Evolutionary conservation across 768 basidiomycete genomes (phyloP), one percentile per base, ranked within the genome.

Genomic region (Trametes cinnabarina): DNA sequence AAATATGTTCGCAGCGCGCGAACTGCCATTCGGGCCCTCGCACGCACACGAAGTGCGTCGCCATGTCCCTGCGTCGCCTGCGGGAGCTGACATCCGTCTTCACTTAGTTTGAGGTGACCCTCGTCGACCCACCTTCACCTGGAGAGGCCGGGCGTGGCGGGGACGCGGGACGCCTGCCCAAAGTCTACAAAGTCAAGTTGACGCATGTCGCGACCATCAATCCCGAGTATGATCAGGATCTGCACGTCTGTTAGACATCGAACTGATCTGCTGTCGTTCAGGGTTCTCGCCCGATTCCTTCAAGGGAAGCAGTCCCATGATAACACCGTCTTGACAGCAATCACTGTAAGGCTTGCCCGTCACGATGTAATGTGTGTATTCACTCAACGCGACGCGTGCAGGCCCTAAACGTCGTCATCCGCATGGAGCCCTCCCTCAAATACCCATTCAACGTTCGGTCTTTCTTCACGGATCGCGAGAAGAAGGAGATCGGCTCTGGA

Each of bases 171-270:
- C 63, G 67, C 5, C 77, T 77, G 3, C 86, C 87, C 8, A 88
- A 86, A 61, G 75, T 82, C 4, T 91, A 85, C 73, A 87, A 84
- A 65, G 79, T 92, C 40, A 78, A 73, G 43, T 63, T 92, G 76
- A 72, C 84, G 74, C 61, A 90, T 69, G 73, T 91, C 80, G 61
- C 86, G 77, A 65, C 96, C 79, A 74, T 98, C 88, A 60, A 98
- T 85, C 73, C 97, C 84, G 57, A 98, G 86, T 51, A 87, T 90
- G 2, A 46, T 55, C 46, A 17, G 14, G 32, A 50, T 56, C 28
- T 37, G 44, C 20, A 25, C 37, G 20, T 11, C 2, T n/a, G 54
- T 32, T 60, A 40, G 17, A 12, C 22, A 34, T 37, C 58, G 23
- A 40, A 32, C 26, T 7, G 5, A 17, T n/a, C n/a, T n/a, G n/a